phyloP scores from a whole-genome alignment of 2,329 filamentous ascomycete species.

The Orbilia ellipsospora region DNA sequence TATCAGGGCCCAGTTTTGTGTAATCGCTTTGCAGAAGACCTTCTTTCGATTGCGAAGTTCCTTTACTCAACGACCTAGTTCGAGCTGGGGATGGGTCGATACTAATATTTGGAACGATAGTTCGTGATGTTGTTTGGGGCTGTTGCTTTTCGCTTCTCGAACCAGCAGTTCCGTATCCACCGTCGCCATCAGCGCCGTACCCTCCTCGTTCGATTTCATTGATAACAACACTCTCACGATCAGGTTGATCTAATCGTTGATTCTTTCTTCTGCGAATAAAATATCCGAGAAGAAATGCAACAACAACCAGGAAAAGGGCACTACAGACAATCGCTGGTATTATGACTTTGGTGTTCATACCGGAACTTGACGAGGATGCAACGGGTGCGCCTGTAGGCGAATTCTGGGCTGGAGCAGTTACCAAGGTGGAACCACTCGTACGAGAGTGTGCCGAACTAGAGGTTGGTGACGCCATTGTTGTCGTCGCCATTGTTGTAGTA shows the following conservation, averaged over 20 bases:
- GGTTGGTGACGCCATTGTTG: slow-evolving; percentile 14
- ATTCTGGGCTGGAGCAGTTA: slow-evolving; percentile 19
- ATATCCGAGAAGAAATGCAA: slow-evolving; percentile 52
- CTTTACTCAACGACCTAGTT: slow-evolving; percentile 49
- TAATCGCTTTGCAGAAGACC: slow-evolving; percentile 43
- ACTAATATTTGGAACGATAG: slow-evolving; percentile 40
- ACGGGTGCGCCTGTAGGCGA: slow-evolving; percentile 9
- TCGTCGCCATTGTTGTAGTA: not conserved
- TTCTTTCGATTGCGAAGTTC: slow-evolving; percentile 52
- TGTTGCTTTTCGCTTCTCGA: slow-evolving; percentile 42
- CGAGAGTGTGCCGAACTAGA: slow-evolving; percentile 30
- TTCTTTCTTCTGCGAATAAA: slow-evolving; percentile 41
- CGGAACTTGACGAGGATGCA: slow-evolving; percentile 9
- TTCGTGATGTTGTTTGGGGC: slow-evolving; percentile 15
- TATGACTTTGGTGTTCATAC: slow-evolving; percentile 34
- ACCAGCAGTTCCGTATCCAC: slow-evolving; percentile 9
- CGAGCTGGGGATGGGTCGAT: slow-evolving; percentile 43
- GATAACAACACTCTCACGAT: slow-evolving; percentile 25
- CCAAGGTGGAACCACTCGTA: slow-evolving; percentile 20
- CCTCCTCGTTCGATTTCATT: slow-evolving; percentile 46
- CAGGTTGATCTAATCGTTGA: slow-evolving; percentile 8
- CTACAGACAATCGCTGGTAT: slow-evolving; percentile 47
- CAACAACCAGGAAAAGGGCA: slow-evolving; percentile 41
- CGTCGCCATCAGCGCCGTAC: slow-evolving; percentile 7
- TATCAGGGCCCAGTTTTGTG: slow-evolving; percentile 22